phyloP scores from a whole-genome alignment of 2,329 filamentous ascomycete genomes.

The Scytalidium sp. region DNA sequence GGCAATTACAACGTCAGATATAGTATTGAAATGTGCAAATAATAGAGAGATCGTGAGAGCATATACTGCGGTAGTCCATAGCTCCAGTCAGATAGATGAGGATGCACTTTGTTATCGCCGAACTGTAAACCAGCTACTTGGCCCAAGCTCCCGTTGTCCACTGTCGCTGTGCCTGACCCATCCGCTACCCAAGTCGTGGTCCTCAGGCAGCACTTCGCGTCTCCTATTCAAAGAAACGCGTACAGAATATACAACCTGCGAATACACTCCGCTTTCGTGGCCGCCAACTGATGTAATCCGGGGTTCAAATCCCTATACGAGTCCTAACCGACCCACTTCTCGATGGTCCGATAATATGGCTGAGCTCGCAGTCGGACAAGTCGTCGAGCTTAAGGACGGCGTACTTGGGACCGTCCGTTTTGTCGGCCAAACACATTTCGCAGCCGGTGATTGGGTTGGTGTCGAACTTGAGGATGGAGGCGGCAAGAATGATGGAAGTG shows the following conservation, averaged over 20 bases:
- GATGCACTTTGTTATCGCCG: no score
- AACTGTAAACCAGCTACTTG: no score
- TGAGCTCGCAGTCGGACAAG: constrained; percentile 46
- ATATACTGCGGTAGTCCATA: no score
- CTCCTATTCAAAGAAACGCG: not conserved
- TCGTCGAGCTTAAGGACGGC: constrained; percentile 72
- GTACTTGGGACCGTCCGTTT: constrained; percentile 77
- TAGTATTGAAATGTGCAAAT: no score
- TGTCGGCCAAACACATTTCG: constrained; percentile 75
- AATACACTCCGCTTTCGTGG: not conserved
- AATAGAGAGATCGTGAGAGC: no score
- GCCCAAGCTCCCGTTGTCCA: not conserved
- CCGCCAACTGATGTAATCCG: not conserved
- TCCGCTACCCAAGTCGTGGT: not conserved
- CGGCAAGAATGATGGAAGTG: constrained; percentile 93
- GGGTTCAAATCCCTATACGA: not conserved
- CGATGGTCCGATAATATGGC: constrained; percentile 40
- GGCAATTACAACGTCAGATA: no score
- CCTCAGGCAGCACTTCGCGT: not conserved
- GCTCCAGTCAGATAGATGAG: no score
- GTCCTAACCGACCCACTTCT: not conserved
- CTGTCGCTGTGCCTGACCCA: constrained; percentile 8
- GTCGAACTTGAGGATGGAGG: constrained; percentile 78
- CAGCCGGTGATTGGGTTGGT: constrained; percentile 82
- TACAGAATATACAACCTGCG: no score